A percentile compares a stretch with the other conserved stretches of the same genome.
phyloP scores from a whole-genome alignment of 371 early-diverging fungal species.

The Mycotypha africana region DNA sequence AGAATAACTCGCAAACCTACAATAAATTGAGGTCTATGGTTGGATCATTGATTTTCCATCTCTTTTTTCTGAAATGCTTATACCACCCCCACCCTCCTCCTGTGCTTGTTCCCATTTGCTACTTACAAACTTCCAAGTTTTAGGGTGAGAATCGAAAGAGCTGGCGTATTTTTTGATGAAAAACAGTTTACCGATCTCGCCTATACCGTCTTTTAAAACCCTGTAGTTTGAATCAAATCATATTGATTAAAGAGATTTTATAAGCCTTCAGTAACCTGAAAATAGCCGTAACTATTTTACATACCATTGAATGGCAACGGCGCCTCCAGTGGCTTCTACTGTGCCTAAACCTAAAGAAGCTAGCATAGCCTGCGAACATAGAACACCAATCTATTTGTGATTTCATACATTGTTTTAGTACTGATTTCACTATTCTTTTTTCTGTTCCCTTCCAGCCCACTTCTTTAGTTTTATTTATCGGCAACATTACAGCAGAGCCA shows the following conservation, averaged over 20 bases:
- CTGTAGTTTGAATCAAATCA: slow-evolving; percentile 10
- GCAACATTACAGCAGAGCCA: slow-evolving; percentile 51
- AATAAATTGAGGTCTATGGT: no score
- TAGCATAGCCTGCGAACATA: slow-evolving; percentile 72
- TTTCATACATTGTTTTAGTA: no score
- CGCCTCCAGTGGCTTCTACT: slow-evolving; percentile 55
- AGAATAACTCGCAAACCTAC: slow-evolving; percentile 47
- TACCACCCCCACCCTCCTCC: no score
- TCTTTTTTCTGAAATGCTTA: no score
- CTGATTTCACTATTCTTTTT: no score
- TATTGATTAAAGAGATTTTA: no score
- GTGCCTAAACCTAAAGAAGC: slow-evolving; percentile 54
- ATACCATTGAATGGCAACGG: slow-evolving; percentile 72
- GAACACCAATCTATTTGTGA: slow-evolving; percentile 53
- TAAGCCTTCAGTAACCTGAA: no score
- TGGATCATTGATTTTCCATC: no score
- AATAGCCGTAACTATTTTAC: no score
- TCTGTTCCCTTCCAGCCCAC: no score
- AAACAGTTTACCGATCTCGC: slow-evolving; percentile 69
- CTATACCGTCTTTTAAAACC: slow-evolving; percentile 68
- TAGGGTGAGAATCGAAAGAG: slow-evolving; percentile 70
- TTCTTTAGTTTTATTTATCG: not conserved
- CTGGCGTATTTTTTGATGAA: slow-evolving; percentile 67
- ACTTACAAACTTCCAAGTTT: slow-evolving; percentile 67
- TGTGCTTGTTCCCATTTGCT: not conserved